Base-by-base conservation (phyloP, 2,329 filamentous ascomycete genomes). In the Coniochaeta sp. region DNA sequence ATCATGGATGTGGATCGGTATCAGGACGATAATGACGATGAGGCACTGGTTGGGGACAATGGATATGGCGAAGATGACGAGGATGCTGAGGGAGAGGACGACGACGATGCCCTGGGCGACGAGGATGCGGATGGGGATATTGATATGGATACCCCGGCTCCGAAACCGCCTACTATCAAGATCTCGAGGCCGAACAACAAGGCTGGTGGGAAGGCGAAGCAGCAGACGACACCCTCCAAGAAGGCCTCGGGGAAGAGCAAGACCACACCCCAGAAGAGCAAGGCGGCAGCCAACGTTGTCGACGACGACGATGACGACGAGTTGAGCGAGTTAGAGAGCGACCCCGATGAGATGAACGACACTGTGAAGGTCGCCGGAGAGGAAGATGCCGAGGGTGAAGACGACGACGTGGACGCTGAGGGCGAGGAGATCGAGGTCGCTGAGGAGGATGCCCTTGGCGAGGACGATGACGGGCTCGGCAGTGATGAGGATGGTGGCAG, bases 261-360 rank as follows among this genome's bases (percentile, higher is more conserved):
- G 55, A 59, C 63, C 16, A 60, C 53, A 13, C 48, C 53, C 16
- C 38, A 31, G 18, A 48, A 48, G 45, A 48, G 28, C 45, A 48
- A 35, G 55, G 51, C 31, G 16, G 14, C 40, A 14, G 28, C 30
- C 46, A 47, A 26, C 16, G 49, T 13, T 4, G 38, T 61, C 28
- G 70, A 70, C 6, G 75, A 77, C 20, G 75, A 76, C 18, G 75
- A 76, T 35, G 74, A 76, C n/a, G 76, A 78, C 9, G 78, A 79
- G 35, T 71, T 81, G 4, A 81, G 77, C 56, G 78, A 81, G 35
- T 68, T 78, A 8, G 75, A 80, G 45, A 79, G 76, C 55, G 76
- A 81, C 16, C 68, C 65, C n/a, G 71, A 72, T 30, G 71, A 69
- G 50, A 68, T 67, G 59, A 70, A 77, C 50, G 74, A 75, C 52